Base-by-base conservation (phyloP, 805 yeast species). In the Saturnispora bothae region DNA sequence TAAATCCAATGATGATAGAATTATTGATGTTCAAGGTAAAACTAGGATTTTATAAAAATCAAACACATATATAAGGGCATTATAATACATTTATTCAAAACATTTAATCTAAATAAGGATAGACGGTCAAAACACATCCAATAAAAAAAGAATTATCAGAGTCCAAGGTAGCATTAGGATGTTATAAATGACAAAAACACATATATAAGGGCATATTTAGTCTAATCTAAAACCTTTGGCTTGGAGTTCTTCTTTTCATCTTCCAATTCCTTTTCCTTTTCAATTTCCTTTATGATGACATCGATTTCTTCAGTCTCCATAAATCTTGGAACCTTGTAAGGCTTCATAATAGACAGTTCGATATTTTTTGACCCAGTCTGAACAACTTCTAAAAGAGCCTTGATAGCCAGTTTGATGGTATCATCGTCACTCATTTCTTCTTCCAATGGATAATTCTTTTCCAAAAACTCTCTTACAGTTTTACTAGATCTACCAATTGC, bases 331-430 rank as follows among this genome's bases (percentile, higher is more conserved):
- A 68, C 60, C 48, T 69, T 64, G 37, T 73, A 76, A 22, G 96
- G 83, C 44, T 73, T 75, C 73, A 89, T 76, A 28, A 92, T 78
- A 4, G 94, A 82, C 36, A 92, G 77, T 63, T 92, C 98, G 55
- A 92, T 88, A 60, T 92, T 92, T 58, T 84, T 83, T 32, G 96
- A 94, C 30, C 98, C 98, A 3, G 96, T 88, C 65, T 92, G 97
- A 18, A 92, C 98, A 35, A 92, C 96, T 60, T 92, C 98, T 50
- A 92, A 69, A 50, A 92, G 68, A 14, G 94, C 77, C 64, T 83
- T 83, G 36, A 92, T 76, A 3, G 96, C 76, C 52, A 92, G 75
- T 49, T 76, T 76, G 40, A 88, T 67, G 17, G 96, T 80, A 28
- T 74, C 80, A 26, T 76, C 76, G 45, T 77, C 84, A 36, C 70